Evolutionary conservation across 768 basidiomycete genomes (phyloP).

Genomic region (Kwoniella dendrophila): DNA sequence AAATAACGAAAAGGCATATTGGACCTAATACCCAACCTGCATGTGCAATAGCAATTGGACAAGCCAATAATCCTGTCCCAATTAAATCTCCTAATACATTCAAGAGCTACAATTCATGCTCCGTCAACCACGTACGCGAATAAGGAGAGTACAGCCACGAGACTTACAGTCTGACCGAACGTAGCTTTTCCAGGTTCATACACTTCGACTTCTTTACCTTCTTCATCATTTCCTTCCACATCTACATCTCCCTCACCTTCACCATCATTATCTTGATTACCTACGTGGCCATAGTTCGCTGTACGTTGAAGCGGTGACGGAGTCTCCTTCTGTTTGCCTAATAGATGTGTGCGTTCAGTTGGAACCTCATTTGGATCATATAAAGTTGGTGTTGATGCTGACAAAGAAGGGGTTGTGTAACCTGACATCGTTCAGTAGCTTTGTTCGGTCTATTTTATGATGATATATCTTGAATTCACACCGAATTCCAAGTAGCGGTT

Average conservation of each 20-base stretch:
- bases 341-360: slow-evolving; percentile 12
- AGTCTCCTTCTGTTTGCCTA: slow-evolving; percentile 13
- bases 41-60: slow-evolving; percentile 49
- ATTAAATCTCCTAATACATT: slow-evolving; percentile 48
- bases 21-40: slow-evolving; percentile 49
- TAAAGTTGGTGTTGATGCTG: slow-evolving; percentile 15
- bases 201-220: slow-evolving; percentile 41
- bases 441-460: no score
- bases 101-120: slow-evolving; percentile 29
- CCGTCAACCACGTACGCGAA: not conserved
- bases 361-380: not conserved
- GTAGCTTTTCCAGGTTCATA: slow-evolving; percentile 39
- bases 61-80: slow-evolving; percentile 47
- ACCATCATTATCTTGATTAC: not conserved
- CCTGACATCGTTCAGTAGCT: no score
- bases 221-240: slow-evolving; percentile 1
- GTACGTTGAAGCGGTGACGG: slow-evolving; percentile 1
- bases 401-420: slow-evolving; percentile 1
- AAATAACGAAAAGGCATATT: slow-evolving; percentile 34
- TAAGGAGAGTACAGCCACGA: not conserved
- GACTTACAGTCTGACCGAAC: slow-evolving; percentile 48
- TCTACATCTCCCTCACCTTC: slow-evolving; percentile 9
- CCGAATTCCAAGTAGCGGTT: no score
- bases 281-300: no score
- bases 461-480: no score